Conservation (phyloP, 768 basidiomycete species). For the Cyathus striatus region DNA sequence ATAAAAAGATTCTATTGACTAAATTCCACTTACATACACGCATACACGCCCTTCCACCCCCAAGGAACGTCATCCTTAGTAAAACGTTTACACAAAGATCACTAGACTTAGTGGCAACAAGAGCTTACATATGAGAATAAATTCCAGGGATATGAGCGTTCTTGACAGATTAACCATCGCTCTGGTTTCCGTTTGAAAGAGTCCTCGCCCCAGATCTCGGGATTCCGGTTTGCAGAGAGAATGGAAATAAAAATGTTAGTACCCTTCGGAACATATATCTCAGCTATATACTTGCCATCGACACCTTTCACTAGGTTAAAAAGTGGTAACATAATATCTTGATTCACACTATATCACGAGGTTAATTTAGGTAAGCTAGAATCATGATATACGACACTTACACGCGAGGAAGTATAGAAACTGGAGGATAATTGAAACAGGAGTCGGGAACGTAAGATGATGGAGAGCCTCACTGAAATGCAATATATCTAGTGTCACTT, state of each 20-base stretch:
- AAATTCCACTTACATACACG: slow-evolving; percentile 5
- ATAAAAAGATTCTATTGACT: not conserved
- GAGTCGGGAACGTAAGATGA: not conserved
- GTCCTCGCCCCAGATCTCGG: slow-evolving; percentile 42
- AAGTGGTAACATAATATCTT: slow-evolving; percentile 37
- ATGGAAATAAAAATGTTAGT: slow-evolving; percentile 35
- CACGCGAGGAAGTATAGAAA: slow-evolving; percentile 7
- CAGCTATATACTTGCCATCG: slow-evolving; percentile 29
- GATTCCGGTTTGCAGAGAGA: slow-evolving; percentile 31
- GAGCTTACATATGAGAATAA: slow-evolving; percentile 36
- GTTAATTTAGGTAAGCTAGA: not conserved
- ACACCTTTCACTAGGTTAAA: slow-evolving; percentile 26
- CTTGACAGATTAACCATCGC: slow-evolving; percentile 35
- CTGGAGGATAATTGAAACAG: slow-evolving; percentile 16
- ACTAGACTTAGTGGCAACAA: not conserved
- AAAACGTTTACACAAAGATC: not conserved
- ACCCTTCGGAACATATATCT: slow-evolving; percentile 31
- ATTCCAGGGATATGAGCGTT: slow-evolving; percentile 37
- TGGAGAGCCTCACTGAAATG: not conserved
- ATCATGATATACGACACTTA: slow-evolving; percentile 4
- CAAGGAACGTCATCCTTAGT: slow-evolving; percentile 38
- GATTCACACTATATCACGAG: slow-evolving; percentile 18
- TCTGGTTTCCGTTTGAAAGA: slow-evolving; percentile 46
- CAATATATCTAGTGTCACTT: slow-evolving; percentile 4
- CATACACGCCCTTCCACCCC: slow-evolving; percentile 35